Base-by-base conservation (phyloP, 2,329 filamentous ascomycete genomes). In the Colletotrichum musicola region DNA sequence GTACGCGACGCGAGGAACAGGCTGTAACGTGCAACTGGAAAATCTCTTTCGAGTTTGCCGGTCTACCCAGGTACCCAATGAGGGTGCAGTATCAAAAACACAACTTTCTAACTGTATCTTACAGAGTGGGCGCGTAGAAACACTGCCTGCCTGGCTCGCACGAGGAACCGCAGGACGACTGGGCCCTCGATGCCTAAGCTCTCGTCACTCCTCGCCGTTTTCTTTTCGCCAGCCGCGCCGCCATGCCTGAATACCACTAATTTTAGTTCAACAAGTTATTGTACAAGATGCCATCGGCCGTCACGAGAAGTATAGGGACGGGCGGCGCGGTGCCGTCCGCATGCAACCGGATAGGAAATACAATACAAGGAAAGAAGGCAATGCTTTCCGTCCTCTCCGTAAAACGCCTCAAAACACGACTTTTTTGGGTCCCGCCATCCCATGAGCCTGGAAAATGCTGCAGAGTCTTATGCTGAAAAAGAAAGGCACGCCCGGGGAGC, bases 261-360 rank as follows among this genome's bases (percentile, higher is more conserved):
- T 64, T 64, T 65, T 64, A 60, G 49, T 38, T 57, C 47, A 38
- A 47, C 49, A 35, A 35, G 30, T 65, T 59, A 40, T 56, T 50
- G 56, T 68, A 68, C 61, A 68, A 68, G 47, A 65, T 65, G 65
- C 65, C 42, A 13, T 59, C 54, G 65, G 42, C 62, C 61, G 65
- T 65, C 35, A 68, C 30, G 30, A 35, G 53, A 27, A 57, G 42
- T 59, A 49, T 16, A 42, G 47, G 14, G 61, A 65, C 65, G 55
- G 64, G 62, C 61, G 49, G 62, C 62, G 22, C 40, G 44, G 16
- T 49, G 65, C 65, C 55, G 42, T 55, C 49, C 61, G 65, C 42
- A 68, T 68, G 61, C 65, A 55, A 51, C 14, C 42, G 64, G 38
- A 46, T 35, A 64, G 49, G 18, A 46, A 55, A 62, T 30, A 42